phyloP scores from a whole-genome alignment of 208 protist species.

The Lotmaria passim region DNA sequence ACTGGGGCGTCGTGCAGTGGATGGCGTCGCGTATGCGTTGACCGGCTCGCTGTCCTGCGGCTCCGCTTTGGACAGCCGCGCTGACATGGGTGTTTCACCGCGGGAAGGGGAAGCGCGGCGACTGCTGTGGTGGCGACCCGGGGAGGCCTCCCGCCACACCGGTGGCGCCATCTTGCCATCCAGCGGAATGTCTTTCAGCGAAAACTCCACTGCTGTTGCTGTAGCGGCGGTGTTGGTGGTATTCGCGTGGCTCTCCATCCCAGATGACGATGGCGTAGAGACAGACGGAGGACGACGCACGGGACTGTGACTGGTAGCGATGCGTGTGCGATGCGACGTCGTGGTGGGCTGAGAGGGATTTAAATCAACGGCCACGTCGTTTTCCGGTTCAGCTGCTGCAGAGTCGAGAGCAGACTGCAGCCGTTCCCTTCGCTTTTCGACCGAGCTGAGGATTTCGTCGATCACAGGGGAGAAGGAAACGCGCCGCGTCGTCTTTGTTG shows the following conservation, averaged over 20 bases:
- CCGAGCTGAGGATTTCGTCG: not conserved
- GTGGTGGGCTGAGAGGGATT: not conserved
- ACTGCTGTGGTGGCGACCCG: not conserved
- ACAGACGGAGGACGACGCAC: not conserved
- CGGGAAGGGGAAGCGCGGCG: not conserved
- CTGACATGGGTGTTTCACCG: not conserved
- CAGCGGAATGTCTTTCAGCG: conserved; percentile 22
- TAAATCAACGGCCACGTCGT: not conserved
- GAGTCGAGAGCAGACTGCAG: no score
- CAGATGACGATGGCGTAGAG: not conserved
- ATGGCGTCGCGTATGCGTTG: no score
- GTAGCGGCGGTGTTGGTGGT: conserved; percentile 4
- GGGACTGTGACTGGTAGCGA: not conserved
- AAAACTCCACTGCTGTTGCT: conserved; percentile 19
- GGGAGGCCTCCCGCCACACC: conserved; percentile 16
- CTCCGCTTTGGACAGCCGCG: not conserved
- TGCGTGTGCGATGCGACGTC: conserved; percentile 10
- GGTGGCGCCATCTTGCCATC: conserved; percentile 14
- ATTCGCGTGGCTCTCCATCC: not conserved
- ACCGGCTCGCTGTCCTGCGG: no score
- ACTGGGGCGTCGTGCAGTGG: no score
- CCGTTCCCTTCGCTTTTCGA: not conserved
- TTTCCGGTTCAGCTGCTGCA: not conserved
- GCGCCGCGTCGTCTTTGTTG: not conserved
- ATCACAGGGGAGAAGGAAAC: conserved; percentile 5